Percentiles rank a stretch among this genome's conserved stretches.
Conservation (phyloP, 352 stramenopile genomes). For the Globisporangium barbulae region DNA sequence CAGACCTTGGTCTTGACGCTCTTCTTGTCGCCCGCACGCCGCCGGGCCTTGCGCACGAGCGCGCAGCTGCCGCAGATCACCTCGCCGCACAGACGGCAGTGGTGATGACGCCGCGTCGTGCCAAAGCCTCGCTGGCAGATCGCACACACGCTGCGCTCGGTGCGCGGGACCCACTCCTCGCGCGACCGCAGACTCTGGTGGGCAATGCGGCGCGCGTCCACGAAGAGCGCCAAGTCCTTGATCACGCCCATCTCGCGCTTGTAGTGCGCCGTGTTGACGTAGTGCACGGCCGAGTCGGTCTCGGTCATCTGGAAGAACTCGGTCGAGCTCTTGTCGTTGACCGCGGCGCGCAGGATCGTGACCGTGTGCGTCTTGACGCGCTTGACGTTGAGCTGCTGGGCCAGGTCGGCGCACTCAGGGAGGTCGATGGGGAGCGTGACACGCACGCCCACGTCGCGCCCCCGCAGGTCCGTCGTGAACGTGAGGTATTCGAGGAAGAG, state of each 20-base stretch:
- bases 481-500: conserved; percentile 78
- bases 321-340: conserved; percentile 35
- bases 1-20: conserved; percentile 64
- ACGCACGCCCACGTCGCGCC: conserved; percentile 62
- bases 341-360: conserved; percentile 39
- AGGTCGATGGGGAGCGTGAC: conserved; percentile 62
- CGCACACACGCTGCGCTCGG: conserved; percentile 35
- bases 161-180: conserved; percentile 54
- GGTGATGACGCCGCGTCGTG: conserved; percentile 58
- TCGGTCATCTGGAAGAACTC: conserved; percentile 62
- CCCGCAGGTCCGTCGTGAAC: conserved; percentile 54
- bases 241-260: conserved; percentile 53
- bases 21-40: conserved; percentile 22
- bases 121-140: conserved; percentile 64
- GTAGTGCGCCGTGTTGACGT: conserved; percentile 26
- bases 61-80: conserved; percentile 71
- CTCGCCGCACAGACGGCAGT: conserved; percentile 78
- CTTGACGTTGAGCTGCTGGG: conserved; percentile 46
- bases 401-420: conserved; percentile 52
- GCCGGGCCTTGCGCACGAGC: conserved; percentile 42
- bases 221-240: conserved; percentile 51
- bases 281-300: conserved; percentile 29
- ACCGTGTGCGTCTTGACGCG: conserved; percentile 54
- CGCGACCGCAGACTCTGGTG: conserved; percentile 45
- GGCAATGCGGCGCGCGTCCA: conserved; percentile 66